phyloP scores from a whole-genome alignment of 2,329 filamentous ascomycete species.

The Aspergillus japonicus region DNA sequence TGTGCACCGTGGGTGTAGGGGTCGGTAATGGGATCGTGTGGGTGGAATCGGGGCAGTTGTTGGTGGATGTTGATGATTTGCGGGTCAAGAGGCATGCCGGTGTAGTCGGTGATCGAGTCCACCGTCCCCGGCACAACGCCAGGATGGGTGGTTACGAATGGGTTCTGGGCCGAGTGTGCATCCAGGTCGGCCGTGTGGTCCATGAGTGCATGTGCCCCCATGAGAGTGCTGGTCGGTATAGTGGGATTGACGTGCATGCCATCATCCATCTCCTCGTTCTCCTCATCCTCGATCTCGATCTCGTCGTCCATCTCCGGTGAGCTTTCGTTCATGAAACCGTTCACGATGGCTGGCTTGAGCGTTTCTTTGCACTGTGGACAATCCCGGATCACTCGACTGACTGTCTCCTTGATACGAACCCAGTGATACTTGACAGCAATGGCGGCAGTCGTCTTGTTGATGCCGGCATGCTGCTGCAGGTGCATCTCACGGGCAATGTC shows the following conservation, averaged over 20 bases:
- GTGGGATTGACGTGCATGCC: not conserved
- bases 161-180: constrained; percentile 28
- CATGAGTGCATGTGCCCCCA: constrained; percentile 22
- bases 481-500: constrained; percentile 81
- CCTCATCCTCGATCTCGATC: constrained; percentile 9
- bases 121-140: constrained; percentile 37
- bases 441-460: constrained; percentile 95
- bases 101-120: constrained; percentile 43
- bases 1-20: constrained; percentile 36
- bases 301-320: constrained; percentile 8
- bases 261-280: not conserved
- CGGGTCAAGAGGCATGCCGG: constrained; percentile 59
- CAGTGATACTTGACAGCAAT: constrained; percentile 96
- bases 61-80: constrained; percentile 57
- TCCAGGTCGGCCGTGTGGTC: constrained; percentile 21
- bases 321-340: constrained; percentile 30
- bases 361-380: constrained; percentile 86
- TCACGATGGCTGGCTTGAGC: constrained; percentile 55
- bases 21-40: constrained; percentile 37
- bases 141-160: constrained; percentile 32
- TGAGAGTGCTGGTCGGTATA: constrained; percentile 11
- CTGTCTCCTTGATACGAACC: constrained; percentile 97
- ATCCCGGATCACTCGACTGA: constrained; percentile 89
- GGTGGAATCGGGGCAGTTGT: constrained; percentile 43
- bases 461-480: constrained; percentile 75